Conservation (phyloP, 2,329 filamentous ascomycete genomes). For the Neofusicoccum kwambonambiense region DNA sequence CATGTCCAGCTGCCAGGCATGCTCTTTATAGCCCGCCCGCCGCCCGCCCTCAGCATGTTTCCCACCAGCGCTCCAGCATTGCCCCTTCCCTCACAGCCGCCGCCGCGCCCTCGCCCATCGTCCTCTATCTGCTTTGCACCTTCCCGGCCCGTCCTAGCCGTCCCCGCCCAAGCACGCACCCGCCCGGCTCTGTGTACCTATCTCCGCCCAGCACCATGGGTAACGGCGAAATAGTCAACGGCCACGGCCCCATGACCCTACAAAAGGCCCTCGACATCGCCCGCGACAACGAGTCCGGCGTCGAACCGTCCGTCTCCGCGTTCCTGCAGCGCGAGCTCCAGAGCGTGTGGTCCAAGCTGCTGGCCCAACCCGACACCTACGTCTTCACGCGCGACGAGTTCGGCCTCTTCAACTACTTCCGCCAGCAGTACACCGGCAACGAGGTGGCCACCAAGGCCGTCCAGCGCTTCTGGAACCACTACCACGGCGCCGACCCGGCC, state of each 20-base stretch:
- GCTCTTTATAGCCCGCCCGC: slow-evolving; percentile 7
- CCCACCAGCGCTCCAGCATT: not conserved
- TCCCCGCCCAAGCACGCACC: slow-evolving; percentile 2
- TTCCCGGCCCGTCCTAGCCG: slow-evolving; percentile 30
- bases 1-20: not conserved
- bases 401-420: slow-evolving; percentile 82
- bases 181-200: not conserved
- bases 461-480: slow-evolving; percentile 57
- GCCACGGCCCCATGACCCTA: slow-evolving; percentile 51
- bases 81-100: not conserved
- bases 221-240: slow-evolving; percentile 39
- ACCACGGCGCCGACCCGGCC: slow-evolving; percentile 28
- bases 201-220: slow-evolving; percentile 32
- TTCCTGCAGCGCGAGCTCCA: slow-evolving; percentile 61
- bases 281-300: slow-evolving; percentile 67
- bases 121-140: slow-evolving; percentile 19
- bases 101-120: not conserved
- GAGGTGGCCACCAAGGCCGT: slow-evolving; percentile 52
- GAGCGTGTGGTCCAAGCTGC: slow-evolving; percentile 67
- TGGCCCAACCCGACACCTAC: slow-evolving; percentile 65
- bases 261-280: slow-evolving; percentile 72
- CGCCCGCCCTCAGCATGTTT: slow-evolving; percentile 1
- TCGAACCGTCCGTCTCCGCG: slow-evolving; percentile 61
- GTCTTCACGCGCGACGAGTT: slow-evolving; percentile 77
- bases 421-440: slow-evolving; percentile 60